Evolutionary conservation across 129 eudicot species (phyloP).

Genomic region (Logfia minima): DNA sequence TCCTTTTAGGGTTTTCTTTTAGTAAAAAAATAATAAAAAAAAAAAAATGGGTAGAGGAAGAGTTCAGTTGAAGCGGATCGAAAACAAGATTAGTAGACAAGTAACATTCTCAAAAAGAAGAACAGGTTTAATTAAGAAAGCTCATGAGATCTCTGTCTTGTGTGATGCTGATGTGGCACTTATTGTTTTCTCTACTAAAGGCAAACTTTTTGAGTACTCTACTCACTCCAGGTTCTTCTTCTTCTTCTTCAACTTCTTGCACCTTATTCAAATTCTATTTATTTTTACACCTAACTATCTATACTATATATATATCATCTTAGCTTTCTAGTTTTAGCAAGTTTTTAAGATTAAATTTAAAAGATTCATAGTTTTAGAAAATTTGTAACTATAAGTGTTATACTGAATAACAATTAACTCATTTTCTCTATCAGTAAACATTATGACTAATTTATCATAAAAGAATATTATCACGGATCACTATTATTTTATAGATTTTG

Average conservation of each 20-base stretch:
- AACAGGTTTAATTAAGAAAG: conserved; percentile 78
- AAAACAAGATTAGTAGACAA: conserved; percentile 84
- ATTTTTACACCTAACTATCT: too few species aligned
- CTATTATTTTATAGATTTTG: too few species aligned
- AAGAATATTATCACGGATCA: too few species aligned
- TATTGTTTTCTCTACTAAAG: conserved; percentile 75
- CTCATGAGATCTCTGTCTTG: conserved; percentile 71
- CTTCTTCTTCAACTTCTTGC: not conserved
- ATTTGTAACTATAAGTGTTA: too few species aligned
- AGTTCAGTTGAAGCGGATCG: conserved; percentile 81
- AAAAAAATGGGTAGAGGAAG: conserved; percentile 77
- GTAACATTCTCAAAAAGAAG: conserved; percentile 88
- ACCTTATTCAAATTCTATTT: not conserved
- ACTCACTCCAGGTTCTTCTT: conserved; percentile 61
- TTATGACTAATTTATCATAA: too few species aligned
- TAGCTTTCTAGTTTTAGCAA: too few species aligned
- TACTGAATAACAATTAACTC: too few species aligned
- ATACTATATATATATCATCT: too few species aligned
- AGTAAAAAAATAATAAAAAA: not conserved
- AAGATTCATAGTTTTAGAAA: too few species aligned
- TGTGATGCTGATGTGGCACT: conserved; percentile 82
- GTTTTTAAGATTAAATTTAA: too few species aligned
- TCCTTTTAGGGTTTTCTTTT: conserved; percentile 30
- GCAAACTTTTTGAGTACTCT: conserved; percentile 80
- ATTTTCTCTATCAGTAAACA: too few species aligned